These are phyloP conservation scores for Glomus cerebriforme DNA, from an alignment of 192 early-diverging fungal genomes.

Conservation along the genomic window DNA sequence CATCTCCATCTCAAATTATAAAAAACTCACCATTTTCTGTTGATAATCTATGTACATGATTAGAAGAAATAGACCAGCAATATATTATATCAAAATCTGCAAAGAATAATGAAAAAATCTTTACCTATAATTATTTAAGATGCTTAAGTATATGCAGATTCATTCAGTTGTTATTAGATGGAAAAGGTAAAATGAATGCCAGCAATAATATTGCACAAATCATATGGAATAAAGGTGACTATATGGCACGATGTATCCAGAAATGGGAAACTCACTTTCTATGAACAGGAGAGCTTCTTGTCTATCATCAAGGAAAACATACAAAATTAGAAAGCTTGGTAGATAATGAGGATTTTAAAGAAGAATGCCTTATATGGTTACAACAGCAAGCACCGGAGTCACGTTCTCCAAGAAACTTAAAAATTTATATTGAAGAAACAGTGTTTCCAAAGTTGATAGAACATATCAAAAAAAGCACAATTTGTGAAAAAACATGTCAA, in stretches of 20 bases:
- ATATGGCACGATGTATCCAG: constrained; percentile 2
- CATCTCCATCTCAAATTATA: background rate
- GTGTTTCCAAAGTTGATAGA: constrained; percentile 10
- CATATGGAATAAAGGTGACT: constrained; percentile 9
- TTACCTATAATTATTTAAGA: background rate
- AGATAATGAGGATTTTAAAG: background rate
- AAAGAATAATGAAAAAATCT: background rate
- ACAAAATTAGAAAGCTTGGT: constrained; percentile 1
- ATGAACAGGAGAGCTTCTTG: background rate
- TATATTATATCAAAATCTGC: background rate
- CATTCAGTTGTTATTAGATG: too few relatives aligned
- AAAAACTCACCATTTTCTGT: background rate
- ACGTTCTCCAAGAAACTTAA: background rate
- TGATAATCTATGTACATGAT: background rate
- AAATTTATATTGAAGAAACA: constrained; percentile 21
- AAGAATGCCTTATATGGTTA: constrained; percentile 20
- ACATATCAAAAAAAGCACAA: constrained; percentile 2
- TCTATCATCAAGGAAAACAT: too few relatives aligned
- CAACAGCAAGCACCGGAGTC: background rate
- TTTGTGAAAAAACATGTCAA: background rate
- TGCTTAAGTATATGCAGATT: background rate
- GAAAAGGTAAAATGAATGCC: too few relatives aligned
- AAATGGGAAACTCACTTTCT: background rate
- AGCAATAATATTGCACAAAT: too few relatives aligned
- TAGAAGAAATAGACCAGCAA: background rate